A percentile compares a stretch with the other conserved stretches of the same genome.
These are phyloP conservation scores for Didymella keratinophila DNA, from an alignment of 2,329 filamentous ascomycete species.

Conservation along the genomic window DNA sequence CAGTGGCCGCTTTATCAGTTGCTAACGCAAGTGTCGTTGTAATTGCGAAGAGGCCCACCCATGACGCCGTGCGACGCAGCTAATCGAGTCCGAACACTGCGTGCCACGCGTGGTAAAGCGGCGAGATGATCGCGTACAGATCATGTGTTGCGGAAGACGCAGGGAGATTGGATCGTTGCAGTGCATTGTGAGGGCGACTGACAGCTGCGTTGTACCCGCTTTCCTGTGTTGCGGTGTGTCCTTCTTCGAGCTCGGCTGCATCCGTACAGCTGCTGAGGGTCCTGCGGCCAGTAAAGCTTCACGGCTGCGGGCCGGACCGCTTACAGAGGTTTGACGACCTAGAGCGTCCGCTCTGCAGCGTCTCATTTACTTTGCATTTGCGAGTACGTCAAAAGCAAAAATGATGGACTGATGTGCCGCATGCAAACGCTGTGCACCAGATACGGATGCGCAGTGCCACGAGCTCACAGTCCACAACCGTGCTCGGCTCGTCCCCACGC, in stretches of 20 bases:
- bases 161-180: conserved; percentile 4
- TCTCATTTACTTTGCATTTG: background rate
- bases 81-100: conserved; percentile 4
- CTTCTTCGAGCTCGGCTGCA: background rate
- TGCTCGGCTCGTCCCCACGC: conserved; percentile 20
- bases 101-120: conserved; percentile 1
- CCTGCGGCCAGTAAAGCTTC: conserved; percentile 14
- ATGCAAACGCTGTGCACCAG: conserved; percentile 4
- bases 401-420: conserved; percentile 3
- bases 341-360: conserved; percentile 5
- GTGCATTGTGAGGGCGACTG: background rate
- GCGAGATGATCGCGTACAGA: conserved; percentile 12
- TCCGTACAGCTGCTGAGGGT: conserved; percentile 15
- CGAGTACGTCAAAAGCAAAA: background rate
- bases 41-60: background rate
- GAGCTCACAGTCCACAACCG: conserved; percentile 13
- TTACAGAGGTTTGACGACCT: background rate
- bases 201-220: conserved; percentile 16
- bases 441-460: conserved; percentile 10
- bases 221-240: conserved; percentile 9
- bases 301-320: conserved; percentile 28
- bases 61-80: conserved; percentile 11
- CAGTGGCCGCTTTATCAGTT: conserved; percentile 13
- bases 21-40: conserved; percentile 13
- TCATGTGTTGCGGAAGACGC: conserved; percentile 18